These are phyloP conservation scores for Clathrospora elynae DNA, from an alignment of 2,329 filamentous ascomycete genomes.

Conservation along the genomic window DNA sequence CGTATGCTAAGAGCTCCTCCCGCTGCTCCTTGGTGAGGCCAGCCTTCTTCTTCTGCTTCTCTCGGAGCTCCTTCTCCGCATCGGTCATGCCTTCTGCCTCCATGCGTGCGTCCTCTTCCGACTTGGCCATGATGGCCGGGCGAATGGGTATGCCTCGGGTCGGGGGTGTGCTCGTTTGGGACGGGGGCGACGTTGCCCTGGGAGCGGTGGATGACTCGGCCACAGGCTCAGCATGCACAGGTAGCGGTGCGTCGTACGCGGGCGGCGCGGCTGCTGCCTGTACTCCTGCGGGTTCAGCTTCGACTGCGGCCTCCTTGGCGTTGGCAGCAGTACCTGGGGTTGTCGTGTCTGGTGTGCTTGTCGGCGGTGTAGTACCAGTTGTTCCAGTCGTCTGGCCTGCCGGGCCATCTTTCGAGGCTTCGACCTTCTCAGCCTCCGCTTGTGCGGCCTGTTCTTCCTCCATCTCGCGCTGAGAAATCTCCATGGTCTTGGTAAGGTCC, in stretches of 20 bases:
- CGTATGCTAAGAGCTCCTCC: constrained; percentile 86
- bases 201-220: constrained; percentile 37
- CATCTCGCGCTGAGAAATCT: constrained; percentile 85
- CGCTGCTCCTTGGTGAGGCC: constrained; percentile 88
- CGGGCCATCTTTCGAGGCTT: constrained; percentile 29
- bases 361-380: constrained; percentile 13
- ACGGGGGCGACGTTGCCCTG: constrained; percentile 43
- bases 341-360: constrained; percentile 13
- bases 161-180: constrained; percentile 57
- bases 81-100: constrained; percentile 68
- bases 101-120: constrained; percentile 74
- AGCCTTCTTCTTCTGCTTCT: constrained; percentile 88
- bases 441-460: constrained; percentile 69
- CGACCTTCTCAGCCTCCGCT: constrained; percentile 46
- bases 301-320: constrained; percentile 49
- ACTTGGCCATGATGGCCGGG: constrained; percentile 85
- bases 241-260: constrained; percentile 46
- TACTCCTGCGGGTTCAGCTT: constrained; percentile 49
- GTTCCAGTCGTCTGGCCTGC: constrained; percentile 23
- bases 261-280: constrained; percentile 41
- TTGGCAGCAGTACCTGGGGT: constrained; percentile 47
- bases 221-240: constrained; percentile 54
- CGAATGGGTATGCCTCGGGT: constrained; percentile 70
- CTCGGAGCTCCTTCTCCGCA: constrained; percentile 75
- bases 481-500: constrained; percentile 96